Conservation (phyloP, 768 basidiomycete genomes). For the Termitomyces sp. region DNA sequence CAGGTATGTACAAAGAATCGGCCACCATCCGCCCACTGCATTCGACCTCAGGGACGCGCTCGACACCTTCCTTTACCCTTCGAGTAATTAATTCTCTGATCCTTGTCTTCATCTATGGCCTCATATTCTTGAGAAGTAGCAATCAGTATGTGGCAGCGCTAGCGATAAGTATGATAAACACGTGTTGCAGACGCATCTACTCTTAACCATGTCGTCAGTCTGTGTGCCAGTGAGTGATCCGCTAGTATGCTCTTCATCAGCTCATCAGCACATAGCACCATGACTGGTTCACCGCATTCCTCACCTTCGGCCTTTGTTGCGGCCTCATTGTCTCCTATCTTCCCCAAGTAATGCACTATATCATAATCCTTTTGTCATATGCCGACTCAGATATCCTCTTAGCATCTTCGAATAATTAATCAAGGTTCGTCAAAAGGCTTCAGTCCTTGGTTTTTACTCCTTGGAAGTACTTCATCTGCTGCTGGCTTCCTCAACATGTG, state of each 20-base stretch:
- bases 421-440: conserved; percentile 82
- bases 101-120: too few relatives aligned
- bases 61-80: too few relatives aligned
- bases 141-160: too few relatives aligned
- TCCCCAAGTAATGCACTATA: conserved; percentile 56
- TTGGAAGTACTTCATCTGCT: conserved; percentile 81
- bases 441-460: conserved; percentile 84
- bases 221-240: neutral
- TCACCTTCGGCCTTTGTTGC: conserved; percentile 57
- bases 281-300: conserved; percentile 62
- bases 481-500: conserved; percentile 84
- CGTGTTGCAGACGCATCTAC: neutral
- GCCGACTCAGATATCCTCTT: neutral
- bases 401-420: conserved; percentile 80
- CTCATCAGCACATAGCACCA: conserved; percentile 44
- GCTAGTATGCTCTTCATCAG: neutral
- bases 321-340: conserved; percentile 80
- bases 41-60: too few relatives aligned
- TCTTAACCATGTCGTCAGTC: neutral
- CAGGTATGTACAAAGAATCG: too few relatives aligned
- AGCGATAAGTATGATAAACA: neutral
- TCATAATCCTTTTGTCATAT: conserved; percentile 13
- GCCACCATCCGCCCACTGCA: too few relatives aligned
- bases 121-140: too few relatives aligned
- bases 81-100: too few relatives aligned